These are phyloP conservation scores for Oryza glumipatula DNA, from an alignment of 176 grass and related monocot species.

Conservation along the genomic window DNA sequence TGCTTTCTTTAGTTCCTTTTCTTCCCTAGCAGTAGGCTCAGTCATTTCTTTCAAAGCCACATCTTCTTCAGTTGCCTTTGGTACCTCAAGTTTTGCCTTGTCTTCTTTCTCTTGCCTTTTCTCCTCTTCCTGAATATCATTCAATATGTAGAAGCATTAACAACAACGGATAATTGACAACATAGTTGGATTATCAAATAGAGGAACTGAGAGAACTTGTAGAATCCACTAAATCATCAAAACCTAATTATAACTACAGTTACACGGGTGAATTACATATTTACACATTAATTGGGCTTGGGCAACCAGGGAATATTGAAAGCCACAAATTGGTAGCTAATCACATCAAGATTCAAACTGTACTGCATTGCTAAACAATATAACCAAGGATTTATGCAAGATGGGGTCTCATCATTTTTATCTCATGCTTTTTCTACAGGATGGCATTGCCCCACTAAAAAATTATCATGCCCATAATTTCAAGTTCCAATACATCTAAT, in stretches of 20 bases:
- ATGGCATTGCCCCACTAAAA: not conserved
- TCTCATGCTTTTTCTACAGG: not conserved
- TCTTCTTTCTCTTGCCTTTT: slow-evolving; percentile 81
- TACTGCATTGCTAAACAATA: slow-evolving; percentile 27
- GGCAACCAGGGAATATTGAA: not conserved
- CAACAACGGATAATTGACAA: not conserved
- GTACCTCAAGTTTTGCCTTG: slow-evolving; percentile 58
- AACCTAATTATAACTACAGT: not conserved
- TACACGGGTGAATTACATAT: slow-evolving; percentile 11
- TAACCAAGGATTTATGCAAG: not conserved
- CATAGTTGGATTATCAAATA: slow-evolving; percentile 23
- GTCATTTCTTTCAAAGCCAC: slow-evolving; percentile 90
- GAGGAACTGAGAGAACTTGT: not conserved
- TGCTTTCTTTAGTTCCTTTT: slow-evolving; percentile 61
- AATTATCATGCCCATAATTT: not conserved
- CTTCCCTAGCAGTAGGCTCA: slow-evolving; percentile 70
- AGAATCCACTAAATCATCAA: not conserved
- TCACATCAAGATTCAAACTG: slow-evolving; percentile 3
- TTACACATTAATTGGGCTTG: slow-evolving; percentile 9
- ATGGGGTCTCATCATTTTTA: not conserved
- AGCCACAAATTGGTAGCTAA: slow-evolving; percentile 4
- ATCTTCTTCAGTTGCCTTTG: slow-evolving; percentile 57
- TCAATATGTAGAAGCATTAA: slow-evolving; percentile 21
- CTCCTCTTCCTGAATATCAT: slow-evolving; percentile 71
- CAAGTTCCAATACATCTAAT: not conserved